Conservation (phyloP, 2,329 filamentous ascomycete genomes). For the Hypomyces rosellus region DNA sequence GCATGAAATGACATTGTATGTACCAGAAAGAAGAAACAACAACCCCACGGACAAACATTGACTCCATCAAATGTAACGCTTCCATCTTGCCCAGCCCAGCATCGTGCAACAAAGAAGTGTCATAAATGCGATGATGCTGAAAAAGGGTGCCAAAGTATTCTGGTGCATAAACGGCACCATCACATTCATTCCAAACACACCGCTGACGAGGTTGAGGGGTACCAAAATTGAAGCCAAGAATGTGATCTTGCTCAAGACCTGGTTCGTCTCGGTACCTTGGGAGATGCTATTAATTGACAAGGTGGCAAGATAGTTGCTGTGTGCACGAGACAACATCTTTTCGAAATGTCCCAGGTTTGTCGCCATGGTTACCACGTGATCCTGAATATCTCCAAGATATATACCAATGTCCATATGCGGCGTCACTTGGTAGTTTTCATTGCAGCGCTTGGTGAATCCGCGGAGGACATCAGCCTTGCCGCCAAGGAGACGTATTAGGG, state of each 20-base stretch:
- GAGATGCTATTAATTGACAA: slow-evolving; percentile 87
- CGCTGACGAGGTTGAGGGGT: slow-evolving; percentile 86
- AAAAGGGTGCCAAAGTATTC: slow-evolving; percentile 50
- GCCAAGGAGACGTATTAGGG: slow-evolving; percentile 82
- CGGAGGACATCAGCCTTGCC: slow-evolving; percentile 98
- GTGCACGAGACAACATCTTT: slow-evolving; percentile 90
- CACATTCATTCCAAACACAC: slow-evolving; percentile 86
- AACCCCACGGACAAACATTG: too few species aligned
- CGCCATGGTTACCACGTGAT: slow-evolving; percentile 99
- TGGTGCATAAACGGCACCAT: slow-evolving; percentile 55
- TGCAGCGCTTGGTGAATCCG: slow-evolving; percentile 97
- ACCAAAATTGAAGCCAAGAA: slow-evolving; percentile 93
- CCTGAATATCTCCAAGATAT: slow-evolving; percentile 95
- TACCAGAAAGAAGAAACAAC: neutral
- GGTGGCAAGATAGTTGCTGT: slow-evolving; percentile 94
- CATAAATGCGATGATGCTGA: slow-evolving; percentile 47
- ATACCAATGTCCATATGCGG: slow-evolving; percentile 94
- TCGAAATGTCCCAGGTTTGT: slow-evolving; percentile 93
- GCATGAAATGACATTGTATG: neutral
- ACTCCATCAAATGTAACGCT: slow-evolving; percentile 38
- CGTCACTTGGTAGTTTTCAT: slow-evolving; percentile 92
- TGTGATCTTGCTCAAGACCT: slow-evolving; percentile 89
- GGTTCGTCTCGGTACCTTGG: slow-evolving; percentile 82
- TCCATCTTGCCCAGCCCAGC: slow-evolving; percentile 39
- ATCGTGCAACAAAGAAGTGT: slow-evolving; percentile 44